Evolutionary conservation across 352 stramenopile genomes (phyloP).

Genomic region (Globisporangium uncinulatum): DNA sequence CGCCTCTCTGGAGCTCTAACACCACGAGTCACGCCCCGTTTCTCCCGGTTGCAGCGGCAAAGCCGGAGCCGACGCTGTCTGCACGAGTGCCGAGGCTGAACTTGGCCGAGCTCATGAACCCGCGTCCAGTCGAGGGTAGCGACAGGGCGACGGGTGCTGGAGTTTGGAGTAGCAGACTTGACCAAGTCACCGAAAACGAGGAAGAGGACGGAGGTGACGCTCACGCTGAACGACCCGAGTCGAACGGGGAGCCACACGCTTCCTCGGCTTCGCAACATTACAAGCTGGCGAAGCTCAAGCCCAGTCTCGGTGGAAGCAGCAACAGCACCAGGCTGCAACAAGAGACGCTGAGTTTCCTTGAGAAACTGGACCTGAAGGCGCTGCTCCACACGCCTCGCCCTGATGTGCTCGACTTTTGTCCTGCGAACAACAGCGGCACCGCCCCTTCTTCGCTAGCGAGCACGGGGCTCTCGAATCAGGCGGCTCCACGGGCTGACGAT

Average conservation of each 20-base stretch:
- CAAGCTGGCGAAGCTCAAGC: not conserved
- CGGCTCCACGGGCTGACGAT: not conserved
- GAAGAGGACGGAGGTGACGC: slow-evolving; percentile 15
- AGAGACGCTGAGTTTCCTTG: slow-evolving; percentile 49
- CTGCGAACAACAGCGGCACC: not conserved
- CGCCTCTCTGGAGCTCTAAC: not conserved
- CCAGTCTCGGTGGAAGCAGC: slow-evolving; percentile 7
- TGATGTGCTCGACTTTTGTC: slow-evolving; percentile 44
- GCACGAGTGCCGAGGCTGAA: slow-evolving; percentile 32
- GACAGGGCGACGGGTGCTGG: not conserved
- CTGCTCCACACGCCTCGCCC: slow-evolving; percentile 53
- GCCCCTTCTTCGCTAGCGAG: not conserved
- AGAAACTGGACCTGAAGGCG: slow-evolving; percentile 57
- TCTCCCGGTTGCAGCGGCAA: not conserved
- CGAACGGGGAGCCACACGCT: not conserved
- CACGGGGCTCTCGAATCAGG: not conserved
- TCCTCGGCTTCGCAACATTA: not conserved
- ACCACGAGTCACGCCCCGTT: not conserved
- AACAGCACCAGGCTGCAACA: slow-evolving; percentile 23
- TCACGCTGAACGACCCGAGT: not conserved
- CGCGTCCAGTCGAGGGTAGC: slow-evolving; percentile 14
- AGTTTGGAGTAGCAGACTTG: slow-evolving; percentile 2
- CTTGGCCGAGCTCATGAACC: slow-evolving; percentile 41
- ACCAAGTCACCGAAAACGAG: slow-evolving; percentile 16
- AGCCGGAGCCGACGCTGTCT: slow-evolving; percentile 12